Evolutionary conservation across 345 rosid species (phyloP).

Genomic region (Gossypium ekmanianum): DNA sequence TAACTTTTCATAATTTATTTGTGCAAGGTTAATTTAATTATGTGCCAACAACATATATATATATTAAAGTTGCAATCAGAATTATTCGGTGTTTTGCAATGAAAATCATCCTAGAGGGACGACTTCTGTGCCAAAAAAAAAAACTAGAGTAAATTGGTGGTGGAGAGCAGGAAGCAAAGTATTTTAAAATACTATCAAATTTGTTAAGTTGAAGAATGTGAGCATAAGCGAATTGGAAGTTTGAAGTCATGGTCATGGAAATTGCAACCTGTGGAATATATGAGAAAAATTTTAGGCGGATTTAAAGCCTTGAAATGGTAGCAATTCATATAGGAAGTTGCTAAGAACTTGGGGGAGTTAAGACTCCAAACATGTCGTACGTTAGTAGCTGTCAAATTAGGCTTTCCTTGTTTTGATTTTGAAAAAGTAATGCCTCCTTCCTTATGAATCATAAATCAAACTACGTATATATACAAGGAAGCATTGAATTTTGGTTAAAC

Average conservation of each 20-base stretch:
- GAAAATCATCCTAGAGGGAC: too few relatives aligned
- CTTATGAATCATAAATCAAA: background rate
- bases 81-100: too few relatives aligned
- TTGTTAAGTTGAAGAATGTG: background rate
- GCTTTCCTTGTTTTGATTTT: background rate
- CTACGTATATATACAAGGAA: background rate
- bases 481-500: background rate
- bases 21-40: too few relatives aligned
- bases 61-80: too few relatives aligned
- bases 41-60: too few relatives aligned
- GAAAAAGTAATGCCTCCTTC: background rate
- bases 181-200: background rate
- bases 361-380: background rate
- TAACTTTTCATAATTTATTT: too few relatives aligned
- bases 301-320: background rate
- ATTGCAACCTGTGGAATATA: background rate
- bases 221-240: background rate
- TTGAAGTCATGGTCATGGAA: background rate
- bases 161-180: too few relatives aligned
- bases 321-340: slow-evolving; percentile 3
- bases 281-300: background rate
- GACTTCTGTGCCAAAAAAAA: too few relatives aligned
- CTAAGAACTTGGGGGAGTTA: slow-evolving; percentile 1
- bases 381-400: background rate
- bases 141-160: too few relatives aligned